Base-by-base conservation (phyloP, 73 alveolate genomes). In the Stentor roeselii region DNA sequence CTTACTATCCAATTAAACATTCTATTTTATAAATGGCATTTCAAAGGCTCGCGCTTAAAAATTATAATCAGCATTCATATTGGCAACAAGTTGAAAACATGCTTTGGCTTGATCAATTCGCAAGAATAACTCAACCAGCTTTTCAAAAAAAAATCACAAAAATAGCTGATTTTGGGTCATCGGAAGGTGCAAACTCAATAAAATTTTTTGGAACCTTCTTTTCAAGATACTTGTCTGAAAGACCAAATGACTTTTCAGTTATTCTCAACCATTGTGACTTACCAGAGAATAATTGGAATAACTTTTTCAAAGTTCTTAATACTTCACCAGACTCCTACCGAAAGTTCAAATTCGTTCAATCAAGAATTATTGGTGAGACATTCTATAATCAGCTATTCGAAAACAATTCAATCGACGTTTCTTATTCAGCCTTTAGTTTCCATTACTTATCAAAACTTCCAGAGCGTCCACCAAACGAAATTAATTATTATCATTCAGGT, bases 141-240 rank as follows among this genome's bases (percentile, higher is more conserved):
- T 50, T 50, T 11, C 6, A 50, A 50, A n/a, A n/a, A n/a, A n/a
- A n/a, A n/a, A 50, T 11, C 21, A 11, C 67, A 50, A 50, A 21
- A 11, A 67, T 67, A 27, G 80, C 41, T 67, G 80, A 67, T 40
- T 67, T 27, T 32, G 80, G 80, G 1, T 67, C 50, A 14, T 0
- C 80, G 0, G 80, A 67, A 67, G 80, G 80, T 27, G 21, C 11
- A 1, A 67, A 67, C 80, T 67, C 80, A 67, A 32, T 67, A 11
- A 14, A 21, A 67, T 67, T 67, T 32, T 67, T 67, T 67, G 34
- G 34, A 27, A 21, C 21, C 1, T 21, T 40, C 42, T 34, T 67
- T n/a, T n/a, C n/a, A n/a, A n/a, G n/a, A 32, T 27, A 21, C 15
- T 21, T 4, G 34, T 67, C 34, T 1, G n/a, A n/a, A n/a, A 32